Conservation (phyloP, 805 yeast species). For the Monosporozyma aquatica region DNA sequence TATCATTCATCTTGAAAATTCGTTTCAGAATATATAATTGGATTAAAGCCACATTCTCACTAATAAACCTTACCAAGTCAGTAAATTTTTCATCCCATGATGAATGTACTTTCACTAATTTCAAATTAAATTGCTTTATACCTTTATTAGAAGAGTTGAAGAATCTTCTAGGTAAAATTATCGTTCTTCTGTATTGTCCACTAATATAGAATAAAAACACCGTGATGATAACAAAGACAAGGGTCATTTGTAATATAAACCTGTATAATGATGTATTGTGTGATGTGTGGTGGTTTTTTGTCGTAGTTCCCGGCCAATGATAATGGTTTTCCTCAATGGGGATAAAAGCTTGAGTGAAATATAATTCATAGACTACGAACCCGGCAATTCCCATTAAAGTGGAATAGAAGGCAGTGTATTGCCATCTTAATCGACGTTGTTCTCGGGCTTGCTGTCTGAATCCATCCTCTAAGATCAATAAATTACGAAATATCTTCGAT, state of each 20-base stretch:
- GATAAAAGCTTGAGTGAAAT: slow-evolving; percentile 12
- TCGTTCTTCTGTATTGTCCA: slow-evolving; percentile 83
- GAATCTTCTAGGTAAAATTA: slow-evolving; percentile 72
- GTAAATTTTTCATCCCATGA: slow-evolving; percentile 32
- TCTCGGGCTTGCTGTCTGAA: slow-evolving; percentile 72
- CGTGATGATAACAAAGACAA: slow-evolving; percentile 41
- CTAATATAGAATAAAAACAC: slow-evolving; percentile 70
- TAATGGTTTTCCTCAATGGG: background rate
- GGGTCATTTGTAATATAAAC: slow-evolving; percentile 18
- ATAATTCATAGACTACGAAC: slow-evolving; percentile 34
- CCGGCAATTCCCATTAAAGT: slow-evolving; percentile 35
- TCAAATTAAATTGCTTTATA: slow-evolving; percentile 68
- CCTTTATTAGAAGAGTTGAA: slow-evolving; percentile 83
- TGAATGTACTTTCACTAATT: slow-evolving; percentile 54
- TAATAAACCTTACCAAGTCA: slow-evolving; percentile 28
- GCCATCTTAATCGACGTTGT: slow-evolving; percentile 52
- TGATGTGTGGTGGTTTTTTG: too few relatives aligned
- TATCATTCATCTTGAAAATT: slow-evolving; percentile 10
- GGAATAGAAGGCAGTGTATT: slow-evolving; percentile 34
- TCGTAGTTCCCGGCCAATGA: slow-evolving; percentile 1
- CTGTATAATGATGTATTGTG: slow-evolving; percentile 30
- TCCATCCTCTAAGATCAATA: slow-evolving; percentile 78
- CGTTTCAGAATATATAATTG: slow-evolving; percentile 13
- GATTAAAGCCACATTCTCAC: slow-evolving; percentile 19
- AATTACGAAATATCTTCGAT: slow-evolving; percentile 70